phyloP scores from a whole-genome alignment of 1,284 basidiomycete species.

The Phellinidium pouzarii region DNA sequence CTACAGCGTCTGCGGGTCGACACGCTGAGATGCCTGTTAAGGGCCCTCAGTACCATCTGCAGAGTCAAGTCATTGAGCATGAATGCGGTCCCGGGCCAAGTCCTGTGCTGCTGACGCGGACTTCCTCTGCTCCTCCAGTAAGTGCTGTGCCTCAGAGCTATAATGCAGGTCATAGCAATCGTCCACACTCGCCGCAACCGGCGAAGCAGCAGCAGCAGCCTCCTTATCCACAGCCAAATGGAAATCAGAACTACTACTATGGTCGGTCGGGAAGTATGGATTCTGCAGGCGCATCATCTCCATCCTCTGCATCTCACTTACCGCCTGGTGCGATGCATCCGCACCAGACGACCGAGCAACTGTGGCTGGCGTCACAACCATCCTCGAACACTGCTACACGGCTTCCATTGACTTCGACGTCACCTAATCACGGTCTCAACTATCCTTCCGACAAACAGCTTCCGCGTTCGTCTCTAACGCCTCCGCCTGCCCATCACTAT shows the following conservation, averaged over 20 bases:
- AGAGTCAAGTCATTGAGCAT: conserved; percentile 86
- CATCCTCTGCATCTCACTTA: conserved; percentile 24
- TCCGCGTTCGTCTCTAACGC: conserved; percentile 31
- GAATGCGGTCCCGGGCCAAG: conserved; percentile 47
- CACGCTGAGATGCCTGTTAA: conserved; percentile 82
- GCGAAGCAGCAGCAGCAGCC: conserved; percentile 1
- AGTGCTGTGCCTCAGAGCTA: conserved; percentile 22
- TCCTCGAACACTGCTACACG: conserved; percentile 19
- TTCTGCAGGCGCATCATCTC: not conserved
- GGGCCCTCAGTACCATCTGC: conserved; percentile 88
- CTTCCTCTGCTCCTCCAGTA: conserved; percentile 22
- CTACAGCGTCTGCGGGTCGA: conserved; percentile 48
- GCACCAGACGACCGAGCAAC: conserved; percentile 27
- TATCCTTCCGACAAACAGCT: conserved; percentile 20
- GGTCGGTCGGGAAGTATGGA: conserved; percentile 15
- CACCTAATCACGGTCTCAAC: conserved; percentile 24
- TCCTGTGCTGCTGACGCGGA: conserved; percentile 20
- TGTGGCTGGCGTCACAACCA: conserved; percentile 26
- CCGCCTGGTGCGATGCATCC: conserved; percentile 61
- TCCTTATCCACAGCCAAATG: conserved; percentile 12
- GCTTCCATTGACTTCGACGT: conserved; percentile 31
- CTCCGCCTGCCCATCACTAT: conserved; percentile 35
- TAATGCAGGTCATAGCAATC: conserved; percentile 5
- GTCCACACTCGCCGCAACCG: conserved; percentile 2
- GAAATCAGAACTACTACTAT: conserved; percentile 16